Conservation (phyloP, 2,329 filamentous ascomycete species). For the Ophiostoma populinum region DNA sequence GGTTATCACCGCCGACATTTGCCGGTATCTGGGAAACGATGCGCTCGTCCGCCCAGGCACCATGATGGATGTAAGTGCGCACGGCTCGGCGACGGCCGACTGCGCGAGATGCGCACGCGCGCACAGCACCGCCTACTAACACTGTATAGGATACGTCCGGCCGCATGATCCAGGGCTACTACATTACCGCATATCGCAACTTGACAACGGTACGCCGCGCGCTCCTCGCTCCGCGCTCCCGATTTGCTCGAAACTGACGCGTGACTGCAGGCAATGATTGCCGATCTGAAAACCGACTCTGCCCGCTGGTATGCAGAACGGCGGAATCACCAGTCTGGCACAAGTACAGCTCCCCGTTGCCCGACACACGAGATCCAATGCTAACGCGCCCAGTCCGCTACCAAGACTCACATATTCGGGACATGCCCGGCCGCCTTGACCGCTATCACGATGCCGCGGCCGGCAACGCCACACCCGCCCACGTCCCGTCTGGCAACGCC, state of each 20-base stretch:
- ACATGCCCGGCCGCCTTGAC: conserved; percentile 8
- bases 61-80: conserved; percentile 45
- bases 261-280: conserved; percentile 39
- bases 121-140: too few species aligned
- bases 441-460: conserved; percentile 6
- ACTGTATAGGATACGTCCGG: conserved; percentile 39
- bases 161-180: conserved; percentile 53
- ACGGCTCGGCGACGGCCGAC: too few species aligned
- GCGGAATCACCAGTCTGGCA: conserved; percentile 36
- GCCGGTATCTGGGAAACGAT: conserved; percentile 69
- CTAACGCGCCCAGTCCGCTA: conserved; percentile 44
- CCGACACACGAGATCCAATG: too few species aligned
- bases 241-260: neutral
- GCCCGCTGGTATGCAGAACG: conserved; percentile 44
- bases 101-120: too few species aligned
- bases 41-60: conserved; percentile 59
- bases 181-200: conserved; percentile 64
- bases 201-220: conserved; percentile 50
- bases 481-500: conserved; percentile 3
- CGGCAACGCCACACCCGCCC: neutral
- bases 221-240: neutral
- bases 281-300: conserved; percentile 44
- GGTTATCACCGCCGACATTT: conserved; percentile 72
- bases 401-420: conserved; percentile 26
- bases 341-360: conserved; percentile 47